Evolutionary conservation across 148 eudicot species (phyloP), one percentile per base, ranked within the genome.

Genomic region (Pouteria glomerata): DNA sequence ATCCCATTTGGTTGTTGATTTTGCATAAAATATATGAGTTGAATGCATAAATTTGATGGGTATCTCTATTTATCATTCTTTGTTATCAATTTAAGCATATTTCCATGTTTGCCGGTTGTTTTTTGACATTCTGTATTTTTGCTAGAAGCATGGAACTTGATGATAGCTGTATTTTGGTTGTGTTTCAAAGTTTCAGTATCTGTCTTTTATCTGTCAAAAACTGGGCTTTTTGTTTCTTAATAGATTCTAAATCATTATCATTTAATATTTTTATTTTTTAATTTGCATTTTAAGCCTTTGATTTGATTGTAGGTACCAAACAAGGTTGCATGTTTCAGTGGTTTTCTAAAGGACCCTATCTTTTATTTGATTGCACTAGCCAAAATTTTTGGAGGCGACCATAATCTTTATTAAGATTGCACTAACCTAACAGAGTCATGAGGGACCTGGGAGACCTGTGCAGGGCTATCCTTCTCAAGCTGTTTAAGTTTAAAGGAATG

Each of bases 1-100:
- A 13, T 37, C 48, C 35, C 52, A 6, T 76, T 41, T 70, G 39
- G 50, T 39, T 69, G 50, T 27, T 24, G 69, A 26, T 66, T 45
- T 39, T 18, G 29, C 16, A 1, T 13, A 1, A 16, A 65, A 45
- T 29, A 27, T 1, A 15, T 45, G 7, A 47, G 24, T 27, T 26
- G 52, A 7, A 2, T 34, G 2, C 26, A 45, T 47, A 45, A 27
- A 47, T 66, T 34, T 66, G 24, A 16, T 18, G 12, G 3, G 33
- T 45, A 39, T 41, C 30, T n/a, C n/a, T n/a, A 44, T 4, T 26
- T 64, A 23, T 42, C 51, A 64, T 48, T 48, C 15, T 48, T 15
- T 16, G 14, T 23, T 55, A 24, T 55, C 55, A 51, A 51, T 51
- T 18, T 51, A 51, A 2, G 23, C 23, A 1, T 51, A 4, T 16